phyloP scores from a whole-genome alignment of 1,284 basidiomycete species.

The Sanguinoderma infundibulare region DNA sequence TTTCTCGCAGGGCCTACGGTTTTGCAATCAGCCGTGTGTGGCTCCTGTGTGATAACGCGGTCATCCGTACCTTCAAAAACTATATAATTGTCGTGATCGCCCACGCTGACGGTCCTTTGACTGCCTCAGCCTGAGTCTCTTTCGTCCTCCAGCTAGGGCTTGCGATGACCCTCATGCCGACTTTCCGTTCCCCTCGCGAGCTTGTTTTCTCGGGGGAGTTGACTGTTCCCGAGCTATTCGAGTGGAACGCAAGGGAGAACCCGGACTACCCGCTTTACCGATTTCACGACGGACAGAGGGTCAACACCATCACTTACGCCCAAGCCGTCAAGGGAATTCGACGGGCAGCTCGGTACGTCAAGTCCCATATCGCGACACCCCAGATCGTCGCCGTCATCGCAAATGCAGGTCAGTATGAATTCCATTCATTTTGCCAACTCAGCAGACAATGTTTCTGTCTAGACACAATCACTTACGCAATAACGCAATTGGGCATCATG shows the following conservation, averaged over 20 bases:
- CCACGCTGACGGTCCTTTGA: background rate
- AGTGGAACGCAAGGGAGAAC: slow-evolving; percentile 39
- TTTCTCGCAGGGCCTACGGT: no score
- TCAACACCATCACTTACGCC: slow-evolving; percentile 14
- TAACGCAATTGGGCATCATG: slow-evolving; percentile 33
- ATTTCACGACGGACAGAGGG: slow-evolving; percentile 23
- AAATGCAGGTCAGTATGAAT: slow-evolving; percentile 14
- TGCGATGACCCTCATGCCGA: background rate
- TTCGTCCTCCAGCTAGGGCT: background rate
- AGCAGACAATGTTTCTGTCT: background rate
- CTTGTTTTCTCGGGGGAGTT: slow-evolving; percentile 22
- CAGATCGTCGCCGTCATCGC: slow-evolving; percentile 25
- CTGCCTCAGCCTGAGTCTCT: background rate
- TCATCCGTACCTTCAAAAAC: background rate
- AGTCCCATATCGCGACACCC: slow-evolving; percentile 5
- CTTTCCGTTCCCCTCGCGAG: slow-evolving; percentile 6
- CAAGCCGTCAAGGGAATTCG: slow-evolving; percentile 10
- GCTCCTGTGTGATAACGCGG: no score
- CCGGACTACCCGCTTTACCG: slow-evolving; percentile 39
- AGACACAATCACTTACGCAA: slow-evolving; percentile 38
- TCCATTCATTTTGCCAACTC: no score
- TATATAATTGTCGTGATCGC: no score
- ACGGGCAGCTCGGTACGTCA: slow-evolving; percentile 18
- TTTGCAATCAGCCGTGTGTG: no score
- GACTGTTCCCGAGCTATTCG: slow-evolving; percentile 40